Evolutionary conservation across 2,329 filamentous ascomycete species (phyloP).

Genomic region (Penicillium sp.): DNA sequence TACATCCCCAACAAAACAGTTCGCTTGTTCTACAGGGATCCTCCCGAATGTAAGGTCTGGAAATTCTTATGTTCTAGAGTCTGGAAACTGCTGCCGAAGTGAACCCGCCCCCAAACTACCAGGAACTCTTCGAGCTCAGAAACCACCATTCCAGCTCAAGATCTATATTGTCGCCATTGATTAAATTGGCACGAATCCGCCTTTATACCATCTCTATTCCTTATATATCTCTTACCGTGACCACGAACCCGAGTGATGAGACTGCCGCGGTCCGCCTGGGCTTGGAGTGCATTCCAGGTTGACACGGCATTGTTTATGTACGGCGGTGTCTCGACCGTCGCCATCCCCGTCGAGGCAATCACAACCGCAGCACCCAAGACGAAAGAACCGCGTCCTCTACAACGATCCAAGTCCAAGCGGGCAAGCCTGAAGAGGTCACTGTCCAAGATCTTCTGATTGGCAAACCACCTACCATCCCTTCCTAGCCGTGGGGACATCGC

Average conservation of each 20-base stretch:
- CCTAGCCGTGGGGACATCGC: not conserved
- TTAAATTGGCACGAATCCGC: not conserved
- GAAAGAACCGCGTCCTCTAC: not conserved
- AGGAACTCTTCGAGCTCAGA: not conserved
- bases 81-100: not conserved
- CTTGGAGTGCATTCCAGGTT: slow-evolving; percentile 26
- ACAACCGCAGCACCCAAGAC: slow-evolving; percentile 8
- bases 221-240: slow-evolving; percentile 3
- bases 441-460: slow-evolving; percentile 13
- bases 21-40: not conserved
- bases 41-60: not conserved
- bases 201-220: not conserved
- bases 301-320: slow-evolving; percentile 27
- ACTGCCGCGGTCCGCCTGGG: slow-evolving; percentile 17
- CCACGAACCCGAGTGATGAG: slow-evolving; percentile 16
- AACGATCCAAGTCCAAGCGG: slow-evolving; percentile 11
- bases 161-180: not conserved
- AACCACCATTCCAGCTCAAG: not conserved
- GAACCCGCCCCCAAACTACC: not conserved
- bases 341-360: slow-evolving; percentile 18
- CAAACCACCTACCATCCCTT: not conserved
- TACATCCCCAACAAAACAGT: not conserved
- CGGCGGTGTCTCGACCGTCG: slow-evolving; percentile 17
- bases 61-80: not conserved
- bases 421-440: slow-evolving; percentile 14